Evolutionary conservation across 2,329 filamentous ascomycete species (phyloP).

Genomic region (Clonostachys rosea): DNA sequence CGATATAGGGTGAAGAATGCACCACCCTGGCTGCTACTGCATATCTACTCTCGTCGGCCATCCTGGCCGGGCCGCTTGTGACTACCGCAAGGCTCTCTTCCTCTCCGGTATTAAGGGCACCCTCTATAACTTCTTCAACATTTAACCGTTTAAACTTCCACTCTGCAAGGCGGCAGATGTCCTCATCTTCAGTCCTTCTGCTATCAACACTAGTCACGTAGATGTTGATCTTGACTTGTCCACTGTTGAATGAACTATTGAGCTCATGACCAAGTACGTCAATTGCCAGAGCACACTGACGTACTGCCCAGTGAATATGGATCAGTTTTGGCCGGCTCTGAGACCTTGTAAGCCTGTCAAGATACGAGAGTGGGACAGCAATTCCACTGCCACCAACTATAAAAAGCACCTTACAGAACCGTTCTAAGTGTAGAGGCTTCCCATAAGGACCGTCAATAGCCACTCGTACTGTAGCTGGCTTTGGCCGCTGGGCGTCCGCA

Average conservation of each 20-base stretch:
- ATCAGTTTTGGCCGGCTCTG: constrained; percentile 21
- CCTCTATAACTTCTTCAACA: constrained; percentile 20
- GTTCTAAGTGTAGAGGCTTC: constrained; percentile 25
- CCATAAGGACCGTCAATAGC: constrained; percentile 40
- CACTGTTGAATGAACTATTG: constrained; percentile 13
- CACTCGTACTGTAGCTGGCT: constrained; percentile 20
- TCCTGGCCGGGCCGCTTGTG: constrained; percentile 34
- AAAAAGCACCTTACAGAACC: constrained; percentile 32
- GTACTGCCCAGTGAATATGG: constrained; percentile 35
- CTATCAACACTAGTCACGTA: constrained; percentile 18
- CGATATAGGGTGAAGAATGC: constrained; percentile 15
- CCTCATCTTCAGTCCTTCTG: not conserved
- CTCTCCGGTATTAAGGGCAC: constrained; percentile 10
- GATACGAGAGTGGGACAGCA: constrained; percentile 32
- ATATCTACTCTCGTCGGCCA: constrained; percentile 35
- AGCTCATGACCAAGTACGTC: constrained; percentile 26
- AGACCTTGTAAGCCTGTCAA: constrained; percentile 7
- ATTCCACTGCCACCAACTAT: constrained; percentile 39
- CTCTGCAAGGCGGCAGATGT: constrained; percentile 2
- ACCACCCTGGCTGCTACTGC: constrained; percentile 23
- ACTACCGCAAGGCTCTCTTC: constrained; percentile 28
- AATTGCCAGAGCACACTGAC: constrained; percentile 27
- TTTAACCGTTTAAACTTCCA: constrained; percentile 20
- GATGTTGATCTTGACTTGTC: constrained; percentile 24
- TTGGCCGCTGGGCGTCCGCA: constrained; percentile 14